Evolutionary conservation across 768 basidiomycete species (phyloP), one percentile per base, ranked within the genome.

Genomic region (Boletus insuetus): DNA sequence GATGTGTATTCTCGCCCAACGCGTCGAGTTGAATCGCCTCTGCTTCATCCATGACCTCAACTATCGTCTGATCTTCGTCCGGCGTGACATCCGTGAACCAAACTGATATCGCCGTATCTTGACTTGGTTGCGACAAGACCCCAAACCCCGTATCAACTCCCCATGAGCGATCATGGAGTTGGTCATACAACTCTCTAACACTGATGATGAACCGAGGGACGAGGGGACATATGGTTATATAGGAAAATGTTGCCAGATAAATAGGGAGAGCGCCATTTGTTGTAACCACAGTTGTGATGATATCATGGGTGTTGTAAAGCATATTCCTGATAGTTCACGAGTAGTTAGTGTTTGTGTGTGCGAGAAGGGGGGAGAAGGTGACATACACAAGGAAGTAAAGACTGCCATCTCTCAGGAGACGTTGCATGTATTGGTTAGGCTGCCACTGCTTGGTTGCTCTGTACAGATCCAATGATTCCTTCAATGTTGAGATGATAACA

Each of bases 141-240:
- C 53, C 58, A 12, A 51, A 54, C n/a, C 59, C 57, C 4, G 57
- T 44, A 26, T 60, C 57, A 2, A 54, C 22, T 1, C 47, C 53
- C 16, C 17, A 49, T 5, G 26, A n/a, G 19, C 19, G 31, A 0
- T 4, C 17, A 19, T 8, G 26, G 4, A 20, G 4, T 4, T 39
- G 37, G 6, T 55, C 42, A 3, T 42, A 42, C 31, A 52, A 16
- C 17, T 44, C 50, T 34, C 58, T 49, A n/a, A 59, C 10, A 13
- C 47, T 44, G n/a, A 60, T 49, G 32, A 60, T 51, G 17, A 60
- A 55, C n/a, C 49, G 49, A 10, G 59, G 58, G 1, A 56, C 38
- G 1, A 53, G 22, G 29, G 51, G 29, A 26, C n/a, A 26, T 14
- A 51, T 6, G 2, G n/a, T 19, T 6, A 47, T 37, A 5, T 29